Conservation (phyloP, 2,329 filamentous ascomycete genomes). For the Phoma sp. region DNA sequence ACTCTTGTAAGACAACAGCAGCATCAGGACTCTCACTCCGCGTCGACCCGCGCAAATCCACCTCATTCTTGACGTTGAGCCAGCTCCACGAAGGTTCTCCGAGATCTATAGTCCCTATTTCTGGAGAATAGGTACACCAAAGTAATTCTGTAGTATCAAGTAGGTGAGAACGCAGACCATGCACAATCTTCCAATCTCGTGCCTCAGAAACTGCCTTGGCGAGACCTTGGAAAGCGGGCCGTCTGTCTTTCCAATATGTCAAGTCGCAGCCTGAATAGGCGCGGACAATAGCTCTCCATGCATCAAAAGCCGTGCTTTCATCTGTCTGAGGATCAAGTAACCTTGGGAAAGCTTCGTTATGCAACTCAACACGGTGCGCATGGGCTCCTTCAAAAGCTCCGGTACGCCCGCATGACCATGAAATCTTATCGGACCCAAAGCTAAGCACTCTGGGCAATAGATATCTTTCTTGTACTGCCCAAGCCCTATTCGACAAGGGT, state of each 20-base stretch:
- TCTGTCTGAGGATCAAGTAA: not conserved
- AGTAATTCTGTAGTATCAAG: not conserved
- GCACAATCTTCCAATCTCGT: not conserved
- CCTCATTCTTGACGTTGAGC: not conserved
- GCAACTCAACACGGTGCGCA: not conserved
- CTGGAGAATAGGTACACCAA: not conserved
- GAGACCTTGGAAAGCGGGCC: conserved; percentile 4
- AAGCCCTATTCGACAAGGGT: not conserved
- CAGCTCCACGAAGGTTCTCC: conserved; percentile 2
- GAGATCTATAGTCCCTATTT: not conserved
- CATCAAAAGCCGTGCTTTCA: rapidly evolving
- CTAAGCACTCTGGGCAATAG: not conserved
- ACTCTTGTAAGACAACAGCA: not conserved
- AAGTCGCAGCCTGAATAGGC: not conserved
- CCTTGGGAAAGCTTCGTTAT: not conserved
- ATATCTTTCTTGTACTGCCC: conserved; percentile 5
- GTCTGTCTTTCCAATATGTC: not conserved
- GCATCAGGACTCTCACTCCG: not conserved
- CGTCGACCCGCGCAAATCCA: no score
- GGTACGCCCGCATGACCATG: conserved; percentile 1
- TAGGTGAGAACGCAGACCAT: not conserved
- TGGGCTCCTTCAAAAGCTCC: not conserved
- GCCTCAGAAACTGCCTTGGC: not conserved
- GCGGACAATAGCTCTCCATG: not conserved
- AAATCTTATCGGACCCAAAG: not conserved